Percentiles rank a stretch among this genome's conserved stretches.
These are phyloP conservation scores for Citrus maxima DNA, from an alignment of 345 rosid genomes.

Conservation along the genomic window DNA sequence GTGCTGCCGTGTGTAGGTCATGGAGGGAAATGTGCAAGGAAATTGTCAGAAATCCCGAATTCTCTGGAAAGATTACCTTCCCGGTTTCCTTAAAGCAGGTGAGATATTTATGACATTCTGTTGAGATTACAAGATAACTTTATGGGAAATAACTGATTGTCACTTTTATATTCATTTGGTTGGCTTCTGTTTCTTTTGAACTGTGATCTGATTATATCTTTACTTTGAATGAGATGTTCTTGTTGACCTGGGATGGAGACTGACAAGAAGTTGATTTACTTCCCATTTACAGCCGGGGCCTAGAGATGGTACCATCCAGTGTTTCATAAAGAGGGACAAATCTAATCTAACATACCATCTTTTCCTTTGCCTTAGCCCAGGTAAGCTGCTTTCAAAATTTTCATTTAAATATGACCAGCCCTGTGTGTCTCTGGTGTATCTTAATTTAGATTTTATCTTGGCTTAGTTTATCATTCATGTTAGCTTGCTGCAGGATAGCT, in stretches of 20 bases:
- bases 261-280: conserved; percentile 16
- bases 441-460: neutral
- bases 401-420: neutral
- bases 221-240: neutral
- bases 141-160: neutral
- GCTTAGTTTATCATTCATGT: neutral
- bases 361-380: conserved; percentile 88
- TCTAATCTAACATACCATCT: conserved; percentile 86
- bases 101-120: conserved; percentile 2
- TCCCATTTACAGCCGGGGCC: conserved; percentile 68
- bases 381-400: conserved; percentile 33
- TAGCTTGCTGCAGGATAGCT: neutral
- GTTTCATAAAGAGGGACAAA: conserved; percentile 92
- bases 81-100: conserved; percentile 95
- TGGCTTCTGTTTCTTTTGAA: conserved; percentile 8
- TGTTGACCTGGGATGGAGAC: neutral
- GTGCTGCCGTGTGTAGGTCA: conserved; percentile 90
- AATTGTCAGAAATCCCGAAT: conserved; percentile 74
- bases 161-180: neutral
- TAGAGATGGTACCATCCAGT: conserved; percentile 80
- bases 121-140: neutral
- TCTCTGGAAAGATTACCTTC: conserved; percentile 85
- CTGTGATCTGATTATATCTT: neutral
- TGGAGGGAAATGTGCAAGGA: conserved; percentile 98
- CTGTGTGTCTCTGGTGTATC: neutral